Percentiles rank a stretch among this genome's conserved stretches.
Conservation (phyloP, 164 flowering plant genomes). For the grape (Vitis vinifera) region DNA sequence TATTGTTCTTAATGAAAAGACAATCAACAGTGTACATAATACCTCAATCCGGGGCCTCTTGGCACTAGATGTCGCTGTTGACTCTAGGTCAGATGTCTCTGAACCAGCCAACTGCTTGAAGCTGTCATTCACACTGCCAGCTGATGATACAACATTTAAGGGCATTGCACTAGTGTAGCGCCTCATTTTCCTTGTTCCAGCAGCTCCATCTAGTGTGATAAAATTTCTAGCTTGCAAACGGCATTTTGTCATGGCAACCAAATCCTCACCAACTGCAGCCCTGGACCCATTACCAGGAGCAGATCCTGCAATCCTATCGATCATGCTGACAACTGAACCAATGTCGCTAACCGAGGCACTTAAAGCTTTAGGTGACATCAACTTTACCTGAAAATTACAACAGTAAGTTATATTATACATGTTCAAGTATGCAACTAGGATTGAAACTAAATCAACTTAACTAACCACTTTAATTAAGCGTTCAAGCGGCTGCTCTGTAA, state of each 20-base stretch:
- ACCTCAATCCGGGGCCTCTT: constrained; percentile 80
- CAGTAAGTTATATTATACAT: not conserved
- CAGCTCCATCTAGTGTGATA: constrained; percentile 57
- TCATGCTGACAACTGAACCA: constrained; percentile 82
- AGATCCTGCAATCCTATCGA: constrained; percentile 83
- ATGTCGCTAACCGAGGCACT: constrained; percentile 78
- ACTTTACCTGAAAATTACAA: constrained; percentile 59
- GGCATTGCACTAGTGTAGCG: constrained; percentile 82
- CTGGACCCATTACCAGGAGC: constrained; percentile 95
- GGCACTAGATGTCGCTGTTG: constrained; percentile 73
- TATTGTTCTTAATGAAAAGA: not conserved
- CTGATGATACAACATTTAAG: constrained; percentile 61
- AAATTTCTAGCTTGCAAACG: constrained; percentile 81
- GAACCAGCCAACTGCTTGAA: constrained; percentile 45
- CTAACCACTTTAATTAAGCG: constrained; percentile 82
- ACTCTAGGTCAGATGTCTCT: constrained; percentile 75
- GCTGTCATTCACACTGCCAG: constrained; percentile 63
- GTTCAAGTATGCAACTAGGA: not conserved
- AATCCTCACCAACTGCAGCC: constrained; percentile 96
- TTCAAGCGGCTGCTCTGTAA: constrained; percentile 73
- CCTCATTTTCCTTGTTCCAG: constrained; percentile 72
- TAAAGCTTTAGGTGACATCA: constrained; percentile 62
- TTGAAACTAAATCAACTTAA: constrained; percentile 10
- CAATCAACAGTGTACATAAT: constrained; percentile 9
- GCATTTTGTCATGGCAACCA: constrained; percentile 92